Conservation (phyloP, 1,139 yeast species). For the Scheffersomyces parashehatae region DNA sequence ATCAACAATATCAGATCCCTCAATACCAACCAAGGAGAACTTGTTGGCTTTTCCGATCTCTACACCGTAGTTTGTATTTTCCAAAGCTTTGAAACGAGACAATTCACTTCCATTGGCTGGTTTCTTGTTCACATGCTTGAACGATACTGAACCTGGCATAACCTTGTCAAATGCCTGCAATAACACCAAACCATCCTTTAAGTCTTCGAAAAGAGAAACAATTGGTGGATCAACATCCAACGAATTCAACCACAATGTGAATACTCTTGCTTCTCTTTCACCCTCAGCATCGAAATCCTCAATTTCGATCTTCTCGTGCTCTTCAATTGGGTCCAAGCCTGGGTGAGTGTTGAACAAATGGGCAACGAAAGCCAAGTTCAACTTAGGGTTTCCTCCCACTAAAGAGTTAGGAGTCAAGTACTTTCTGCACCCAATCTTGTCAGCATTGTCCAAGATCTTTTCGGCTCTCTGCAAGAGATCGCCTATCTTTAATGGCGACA, state of each 20-base stretch:
- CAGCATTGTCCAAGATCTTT: slow-evolving; percentile 81
- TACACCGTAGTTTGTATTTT: slow-evolving; percentile 94
- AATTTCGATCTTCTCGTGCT: slow-evolving; percentile 82
- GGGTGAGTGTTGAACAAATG: slow-evolving; percentile 95
- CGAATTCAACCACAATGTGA: slow-evolving; percentile 95
- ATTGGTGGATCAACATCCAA: slow-evolving; percentile 95
- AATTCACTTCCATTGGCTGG: slow-evolving; percentile 72
- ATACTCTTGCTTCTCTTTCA: slow-evolving; percentile 98
- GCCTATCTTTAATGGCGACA: slow-evolving; percentile 71
- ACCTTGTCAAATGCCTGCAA: slow-evolving; percentile 96
- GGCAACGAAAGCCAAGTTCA: slow-evolving; percentile 96
- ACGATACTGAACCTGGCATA: slow-evolving; percentile 86
- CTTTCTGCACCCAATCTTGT: slow-evolving; percentile 87
- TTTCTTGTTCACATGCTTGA: slow-evolving; percentile 78
- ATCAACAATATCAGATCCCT: slow-evolving; percentile 96
- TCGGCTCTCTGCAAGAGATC: slow-evolving; percentile 84
- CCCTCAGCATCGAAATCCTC: slow-evolving; percentile 99
- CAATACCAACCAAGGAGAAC: slow-evolving; percentile 95
- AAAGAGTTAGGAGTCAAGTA: slow-evolving; percentile 90
- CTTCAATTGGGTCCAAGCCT: slow-evolving; percentile 94
- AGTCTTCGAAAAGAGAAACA: slow-evolving; percentile 86
- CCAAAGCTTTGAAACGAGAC: slow-evolving; percentile 91
- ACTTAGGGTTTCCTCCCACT: slow-evolving; percentile 94
- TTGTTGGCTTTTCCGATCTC: slow-evolving; percentile 91
- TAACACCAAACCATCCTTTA: slow-evolving; percentile 87